Percentiles rank a stretch among this genome's conserved stretches.
Conservation (phyloP, 345 rosid genomes). For the Turnera subulata region DNA sequence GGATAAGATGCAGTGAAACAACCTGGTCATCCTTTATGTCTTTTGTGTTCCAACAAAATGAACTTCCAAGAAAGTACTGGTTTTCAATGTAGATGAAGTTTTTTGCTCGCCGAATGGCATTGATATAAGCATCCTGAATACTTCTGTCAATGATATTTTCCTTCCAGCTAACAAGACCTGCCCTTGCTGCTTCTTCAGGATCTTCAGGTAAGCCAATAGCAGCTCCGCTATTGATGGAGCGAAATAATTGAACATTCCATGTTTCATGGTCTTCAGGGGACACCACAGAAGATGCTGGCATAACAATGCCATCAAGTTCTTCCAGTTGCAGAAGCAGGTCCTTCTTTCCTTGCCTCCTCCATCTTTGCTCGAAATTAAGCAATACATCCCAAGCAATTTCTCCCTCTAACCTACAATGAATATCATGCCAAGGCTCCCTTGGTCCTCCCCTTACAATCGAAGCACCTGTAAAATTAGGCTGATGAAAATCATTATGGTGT, state of each 20-base stretch:
- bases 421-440: slow-evolving; percentile 53
- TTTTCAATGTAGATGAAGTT: slow-evolving; percentile 47
- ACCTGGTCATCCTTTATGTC: slow-evolving; percentile 24
- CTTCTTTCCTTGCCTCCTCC: slow-evolving; percentile 43
- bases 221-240: slow-evolving; percentile 49
- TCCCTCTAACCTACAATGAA: slow-evolving; percentile 46
- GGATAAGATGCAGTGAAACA: slow-evolving; percentile 41
- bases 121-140: slow-evolving; percentile 47
- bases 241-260: slow-evolving; percentile 46
- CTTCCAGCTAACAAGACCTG: slow-evolving; percentile 35
- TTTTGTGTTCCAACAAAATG: slow-evolving; percentile 31
- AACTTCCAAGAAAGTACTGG: slow-evolving; percentile 48
- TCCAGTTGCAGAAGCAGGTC: slow-evolving; percentile 22
- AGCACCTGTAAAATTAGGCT: slow-evolving; percentile 34
- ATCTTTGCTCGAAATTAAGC: slow-evolving; percentile 47
- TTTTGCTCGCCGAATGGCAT: slow-evolving; percentile 46
- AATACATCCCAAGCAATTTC: slow-evolving; percentile 44
- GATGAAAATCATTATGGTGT: slow-evolving; percentile 39
- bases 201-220: slow-evolving; percentile 35
- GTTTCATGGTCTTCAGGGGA: slow-evolving; percentile 26
- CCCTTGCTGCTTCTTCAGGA: slow-evolving; percentile 30
- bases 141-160: slow-evolving; percentile 38
- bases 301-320: slow-evolving; percentile 20
- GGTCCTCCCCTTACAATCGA: slow-evolving; percentile 42
- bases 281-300: slow-evolving; percentile 22